These are phyloP conservation scores for Neoascochyta sp. DNA, from an alignment of 2,329 filamentous ascomycete species.

Conservation along the genomic window DNA sequence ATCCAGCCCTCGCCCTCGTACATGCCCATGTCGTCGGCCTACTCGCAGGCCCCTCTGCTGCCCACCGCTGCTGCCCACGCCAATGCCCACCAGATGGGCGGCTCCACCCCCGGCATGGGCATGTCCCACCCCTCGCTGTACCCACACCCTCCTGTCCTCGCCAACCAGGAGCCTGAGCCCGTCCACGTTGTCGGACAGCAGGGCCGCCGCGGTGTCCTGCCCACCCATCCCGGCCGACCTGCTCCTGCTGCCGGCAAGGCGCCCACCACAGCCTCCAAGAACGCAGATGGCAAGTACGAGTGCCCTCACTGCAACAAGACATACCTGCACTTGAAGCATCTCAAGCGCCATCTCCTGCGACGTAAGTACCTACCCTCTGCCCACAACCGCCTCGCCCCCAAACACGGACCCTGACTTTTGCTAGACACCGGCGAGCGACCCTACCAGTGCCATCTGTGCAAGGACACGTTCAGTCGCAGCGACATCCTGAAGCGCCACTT, in stretches of 20 bases:
- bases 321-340: constrained; percentile 93
- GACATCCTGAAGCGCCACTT: constrained; percentile 99
- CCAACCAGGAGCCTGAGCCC: constrained; percentile 54
- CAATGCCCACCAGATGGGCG: constrained; percentile 31
- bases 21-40: constrained; percentile 32
- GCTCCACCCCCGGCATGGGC: constrained; percentile 38
- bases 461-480: constrained; percentile 95
- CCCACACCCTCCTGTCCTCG: constrained; percentile 34
- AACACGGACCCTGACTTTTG: constrained; percentile 35
- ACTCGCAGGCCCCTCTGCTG: constrained; percentile 35
- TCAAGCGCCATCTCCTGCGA: constrained; percentile 92
- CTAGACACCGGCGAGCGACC: constrained; percentile 94
- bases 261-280: constrained; percentile 84
- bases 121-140: constrained; percentile 39
- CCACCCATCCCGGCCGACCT: constrained; percentile 82
- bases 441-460: constrained; percentile 97
- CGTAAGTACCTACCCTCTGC: constrained; percentile 63
- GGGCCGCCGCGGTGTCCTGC: constrained; percentile 84
- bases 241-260: constrained; percentile 76
- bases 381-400: too few species aligned
- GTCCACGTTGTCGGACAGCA: constrained; percentile 95
- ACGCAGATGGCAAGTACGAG: constrained; percentile 95
- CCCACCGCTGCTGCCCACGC: constrained; percentile 34
- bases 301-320: constrained; percentile 98
- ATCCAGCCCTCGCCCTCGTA: constrained; percentile 38